phyloP scores from a whole-genome alignment of 352 stramenopile species.

The Phytophthora palmivora region DNA sequence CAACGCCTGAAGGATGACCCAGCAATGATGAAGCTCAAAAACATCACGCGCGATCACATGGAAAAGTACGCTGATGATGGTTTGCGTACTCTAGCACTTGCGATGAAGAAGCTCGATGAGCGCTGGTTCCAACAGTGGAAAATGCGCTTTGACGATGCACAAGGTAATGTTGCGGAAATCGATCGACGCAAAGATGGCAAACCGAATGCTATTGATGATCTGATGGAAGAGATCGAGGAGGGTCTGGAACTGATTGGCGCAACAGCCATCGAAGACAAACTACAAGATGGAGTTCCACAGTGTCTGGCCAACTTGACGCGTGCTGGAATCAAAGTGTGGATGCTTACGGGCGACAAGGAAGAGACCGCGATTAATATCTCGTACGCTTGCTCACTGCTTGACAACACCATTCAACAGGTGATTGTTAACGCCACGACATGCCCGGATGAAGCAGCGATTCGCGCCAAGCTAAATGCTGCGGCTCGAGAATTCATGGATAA shows the following conservation, averaged over 20 bases:
- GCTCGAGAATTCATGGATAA: constrained; percentile 58
- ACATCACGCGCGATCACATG: constrained; percentile 78
- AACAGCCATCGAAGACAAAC: constrained; percentile 93
- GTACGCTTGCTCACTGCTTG: constrained; percentile 89
- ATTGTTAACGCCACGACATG: constrained; percentile 77
- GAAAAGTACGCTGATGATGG: constrained; percentile 87
- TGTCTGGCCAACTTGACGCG: constrained; percentile 80
- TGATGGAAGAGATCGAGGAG: constrained; percentile 87
- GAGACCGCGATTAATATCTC: constrained; percentile 97
- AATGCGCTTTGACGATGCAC: constrained; percentile 70
- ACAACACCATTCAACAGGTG: constrained; percentile 85
- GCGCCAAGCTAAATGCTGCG: constrained; percentile 50
- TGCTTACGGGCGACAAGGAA: constrained; percentile 96
- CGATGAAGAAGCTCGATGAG: constrained; percentile 71
- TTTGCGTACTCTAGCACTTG: constrained; percentile 85
- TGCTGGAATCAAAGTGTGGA: constrained; percentile 95
- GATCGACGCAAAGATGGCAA: constrained; percentile 85
- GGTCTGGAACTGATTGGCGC: constrained; percentile 86
- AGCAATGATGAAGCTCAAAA: constrained; percentile 57
- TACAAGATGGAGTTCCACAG: constrained; percentile 91
- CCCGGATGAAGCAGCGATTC: constrained; percentile 74
- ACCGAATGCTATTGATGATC: constrained; percentile 73
- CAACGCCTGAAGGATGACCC: constrained; percentile 67
- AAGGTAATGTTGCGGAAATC: constrained; percentile 71
- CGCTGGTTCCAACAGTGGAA: constrained; percentile 82